These are phyloP conservation scores for Malania oleifera DNA, from an alignment of 164 flowering plant genomes.

Conservation along the genomic window DNA sequence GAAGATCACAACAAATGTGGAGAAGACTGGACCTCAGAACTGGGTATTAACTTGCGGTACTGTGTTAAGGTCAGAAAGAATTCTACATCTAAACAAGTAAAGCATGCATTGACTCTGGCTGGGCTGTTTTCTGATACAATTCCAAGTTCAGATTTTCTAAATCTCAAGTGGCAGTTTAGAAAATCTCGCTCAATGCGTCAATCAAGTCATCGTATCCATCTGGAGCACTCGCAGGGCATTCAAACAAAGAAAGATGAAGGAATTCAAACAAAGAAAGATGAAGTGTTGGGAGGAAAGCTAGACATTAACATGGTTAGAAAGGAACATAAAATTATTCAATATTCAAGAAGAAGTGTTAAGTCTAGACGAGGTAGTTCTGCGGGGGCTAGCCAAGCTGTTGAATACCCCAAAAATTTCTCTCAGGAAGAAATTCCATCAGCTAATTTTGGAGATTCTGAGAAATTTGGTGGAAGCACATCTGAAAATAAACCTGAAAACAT, in stretches of 20 bases:
- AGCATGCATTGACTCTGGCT: constrained; percentile 47
- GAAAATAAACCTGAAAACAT: background rate
- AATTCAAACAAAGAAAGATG: constrained; percentile 21
- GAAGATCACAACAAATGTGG: constrained; percentile 42
- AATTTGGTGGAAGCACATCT: constrained; percentile 9
- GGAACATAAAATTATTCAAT: constrained; percentile 38
- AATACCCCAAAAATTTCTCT: constrained; percentile 8
- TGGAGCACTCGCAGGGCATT: too few relatives aligned
- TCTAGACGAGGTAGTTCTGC: constrained; percentile 14
- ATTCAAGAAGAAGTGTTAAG: constrained; percentile 47
- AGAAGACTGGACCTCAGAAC: constrained; percentile 84
- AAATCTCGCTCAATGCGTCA: constrained; percentile 59
- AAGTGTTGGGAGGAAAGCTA: constrained; percentile 10
- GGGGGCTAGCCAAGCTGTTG: constrained; percentile 11
- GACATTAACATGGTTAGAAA: constrained; percentile 17
- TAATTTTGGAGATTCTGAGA: constrained; percentile 11
- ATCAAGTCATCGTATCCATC: constrained; percentile 15
- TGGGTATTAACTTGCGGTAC: constrained; percentile 64
- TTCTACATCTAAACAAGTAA: constrained; percentile 45
- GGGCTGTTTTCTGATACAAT: constrained; percentile 41
- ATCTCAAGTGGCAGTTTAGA: constrained; percentile 56
- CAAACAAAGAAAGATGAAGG: constrained; percentile 22
- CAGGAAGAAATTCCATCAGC: constrained; percentile 12
- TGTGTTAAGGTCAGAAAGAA: constrained; percentile 56
- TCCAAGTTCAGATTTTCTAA: constrained; percentile 24